Evolutionary conservation across 495 filamentous ascomycete species (phyloP).

Genomic region (Cairneyella variabilis): DNA sequence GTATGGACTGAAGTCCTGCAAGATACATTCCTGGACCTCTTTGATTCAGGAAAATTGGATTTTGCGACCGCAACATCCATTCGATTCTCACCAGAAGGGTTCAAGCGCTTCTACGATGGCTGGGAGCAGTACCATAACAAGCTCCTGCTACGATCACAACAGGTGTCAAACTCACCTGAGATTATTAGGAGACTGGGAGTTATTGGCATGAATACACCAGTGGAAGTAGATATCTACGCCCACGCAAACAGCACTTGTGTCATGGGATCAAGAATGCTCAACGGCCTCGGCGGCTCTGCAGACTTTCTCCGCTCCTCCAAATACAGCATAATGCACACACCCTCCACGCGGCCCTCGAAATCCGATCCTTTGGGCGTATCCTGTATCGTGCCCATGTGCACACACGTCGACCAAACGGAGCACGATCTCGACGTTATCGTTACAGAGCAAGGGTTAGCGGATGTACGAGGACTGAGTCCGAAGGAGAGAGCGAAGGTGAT

Average conservation of each 20-base stretch:
- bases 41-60: constrained; percentile 85
- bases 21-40: constrained; percentile 90
- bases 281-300: constrained; percentile 83
- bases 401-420: constrained; percentile 90
- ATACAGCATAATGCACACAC: constrained; percentile 94
- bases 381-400: constrained; percentile 91
- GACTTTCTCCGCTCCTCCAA: constrained; percentile 84
- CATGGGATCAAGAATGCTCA: constrained; percentile 88
- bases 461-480: constrained; percentile 78
- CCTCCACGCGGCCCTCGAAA: constrained; percentile 74
- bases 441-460: constrained; percentile 82
- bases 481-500: constrained; percentile 81
- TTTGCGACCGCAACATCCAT: constrained; percentile 91
- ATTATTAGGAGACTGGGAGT: constrained; percentile 86
- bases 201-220: constrained; percentile 94
- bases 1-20: constrained; percentile 96
- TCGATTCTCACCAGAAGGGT: constrained; percentile 87
- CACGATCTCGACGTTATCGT: constrained; percentile 86
- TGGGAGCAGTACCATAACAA: constrained; percentile 79
- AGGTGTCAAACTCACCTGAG: constrained; percentile 89
- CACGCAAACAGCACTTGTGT: constrained; percentile 91
- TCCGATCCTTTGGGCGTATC: constrained; percentile 76
- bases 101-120: constrained; percentile 87
- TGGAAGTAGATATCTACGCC: constrained; percentile 92
- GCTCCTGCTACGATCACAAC: constrained; percentile 81